These are phyloP conservation scores for Diaporthe sp. DNA, from an alignment of 2,329 filamentous ascomycete species.

Conservation along the genomic window DNA sequence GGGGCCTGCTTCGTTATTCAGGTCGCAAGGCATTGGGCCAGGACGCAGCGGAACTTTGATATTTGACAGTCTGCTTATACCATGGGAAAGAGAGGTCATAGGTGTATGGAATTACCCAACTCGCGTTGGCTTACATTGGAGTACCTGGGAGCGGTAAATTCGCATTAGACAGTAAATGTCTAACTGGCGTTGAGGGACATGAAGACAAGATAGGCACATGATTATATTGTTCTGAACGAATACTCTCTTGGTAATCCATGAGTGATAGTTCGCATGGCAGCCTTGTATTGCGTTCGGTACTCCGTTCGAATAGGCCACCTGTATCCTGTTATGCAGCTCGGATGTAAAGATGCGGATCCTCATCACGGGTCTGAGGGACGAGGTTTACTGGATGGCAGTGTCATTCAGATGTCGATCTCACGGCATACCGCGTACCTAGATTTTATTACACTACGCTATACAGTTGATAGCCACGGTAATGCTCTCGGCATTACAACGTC, in stretches of 20 bases:
- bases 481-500: too few relatives aligned
- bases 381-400: not conserved
- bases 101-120: not conserved
- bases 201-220: slow-evolving; percentile 13
- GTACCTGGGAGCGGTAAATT: not conserved
- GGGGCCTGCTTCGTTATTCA: not conserved
- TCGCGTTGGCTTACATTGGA: not conserved
- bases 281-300: not conserved
- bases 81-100: not conserved
- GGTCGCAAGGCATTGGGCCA: slow-evolving; percentile 12
- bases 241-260: not conserved
- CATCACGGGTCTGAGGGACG: not conserved
- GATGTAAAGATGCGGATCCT: not conserved
- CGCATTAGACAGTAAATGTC: slow-evolving; percentile 25
- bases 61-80: not conserved
- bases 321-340: not conserved
- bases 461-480: too few relatives aligned
- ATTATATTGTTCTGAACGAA: not conserved
- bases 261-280: not conserved
- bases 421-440: not conserved
- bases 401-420: not conserved
- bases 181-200: slow-evolving; percentile 10
- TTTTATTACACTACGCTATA: too few relatives aligned
- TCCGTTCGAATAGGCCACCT: not conserved
- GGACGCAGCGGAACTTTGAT: not conserved